Evolutionary conservation across 148 eudicot genomes (phyloP), one percentile per base, ranked within the genome.

Genomic region (Limonium bicolor): DNA sequence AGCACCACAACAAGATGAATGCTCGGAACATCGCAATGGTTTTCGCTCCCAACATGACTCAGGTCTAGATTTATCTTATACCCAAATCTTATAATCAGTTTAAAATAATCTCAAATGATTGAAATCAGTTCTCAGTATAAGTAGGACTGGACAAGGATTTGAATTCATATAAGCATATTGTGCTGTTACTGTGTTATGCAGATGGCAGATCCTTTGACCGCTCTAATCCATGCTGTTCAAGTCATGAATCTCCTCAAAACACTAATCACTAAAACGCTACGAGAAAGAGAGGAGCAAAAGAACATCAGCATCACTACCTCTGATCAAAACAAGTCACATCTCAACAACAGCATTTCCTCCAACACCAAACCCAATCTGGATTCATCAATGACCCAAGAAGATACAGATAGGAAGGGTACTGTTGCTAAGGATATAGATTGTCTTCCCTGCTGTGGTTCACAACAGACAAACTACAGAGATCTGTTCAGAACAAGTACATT

Each of bases 21-120:
- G 77, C 96, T 4, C 72, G 87, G 20, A 87, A 87, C 57, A 76
- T 82, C 39, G 82, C 96, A 4, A 82, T 87, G 96, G 94, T 87
- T 21, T 87, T 82, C 53, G 94, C 96, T n/a, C 96, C 96, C 11
- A 87, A 87, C 61, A 87, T 87, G 96, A 87, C 94, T 60, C 84
- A 87, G 96, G 96, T 87, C 31, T 6, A 27, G 27, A 13, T 12
- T 12, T n/a, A 35, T 26, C 20, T 2, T 20, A 19, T 17, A 1
- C 3, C 8, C n/a, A n/a, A 23, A 42, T 5, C 28, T 30, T 18
- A 3, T 2, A 47, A 31, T 13, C 23, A 5, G 16, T 19, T 7
- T 7, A 0, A 19, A 30, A 9, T 48, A 8, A 46, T 25, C 16
- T 1, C n/a, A n/a, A 2, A 38, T 2, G 42, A 4, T 38, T 21